Evolutionary conservation across 768 basidiomycete species (phyloP), one percentile per base, ranked within the genome.

Genomic region (Naganishia friedmannii): DNA sequence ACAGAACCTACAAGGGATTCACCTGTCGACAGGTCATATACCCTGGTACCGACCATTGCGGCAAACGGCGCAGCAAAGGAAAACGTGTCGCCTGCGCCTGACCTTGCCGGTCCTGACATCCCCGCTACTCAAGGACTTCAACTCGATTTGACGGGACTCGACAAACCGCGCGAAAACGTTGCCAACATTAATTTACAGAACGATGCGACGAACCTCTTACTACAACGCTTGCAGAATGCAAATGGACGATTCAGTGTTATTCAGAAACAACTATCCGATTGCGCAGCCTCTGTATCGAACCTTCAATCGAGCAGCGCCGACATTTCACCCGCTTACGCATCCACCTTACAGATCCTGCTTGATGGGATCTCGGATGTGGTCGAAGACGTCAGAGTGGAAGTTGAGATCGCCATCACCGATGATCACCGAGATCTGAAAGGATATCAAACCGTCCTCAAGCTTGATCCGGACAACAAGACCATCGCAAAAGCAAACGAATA

Each of bases 341-440:
- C 53, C 21, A 54, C 73, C 21, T 66, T 81, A 17, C 42, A 69
- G 9, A 69, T 66, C 8, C 55, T 81, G 21, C 72, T 81, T 2
- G 80, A 81, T 34, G 76, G 69, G 3, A 69, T 81, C 10, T 75
- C 79, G 71, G 80, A 81, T 58, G 78, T 79, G 0, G 74, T 81
- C 10, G 80, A 81, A 70, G 80, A 81, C 66, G 80, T 79, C n/a
- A 70, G 78, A 19, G 80, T 81, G 3, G 78, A 79, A 68, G 74
- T 81, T 17, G 80, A 81, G 66, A 81, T 81, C 37, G 77, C 77
- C 26, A 65, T 78, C 1, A 77, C 80, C 2, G 80, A 81, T 68
- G 77, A 81, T 58, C 77, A 79, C n/a, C 69, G 80, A 23, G 74
- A 78, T 0, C 74, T 74, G 37, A 66, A 73, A 6, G 80, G 80